Percentiles rank a stretch among this genome's conserved stretches.
phyloP scores from a whole-genome alignment of 192 early-diverging fungal genomes.

The Podila epigama region DNA sequence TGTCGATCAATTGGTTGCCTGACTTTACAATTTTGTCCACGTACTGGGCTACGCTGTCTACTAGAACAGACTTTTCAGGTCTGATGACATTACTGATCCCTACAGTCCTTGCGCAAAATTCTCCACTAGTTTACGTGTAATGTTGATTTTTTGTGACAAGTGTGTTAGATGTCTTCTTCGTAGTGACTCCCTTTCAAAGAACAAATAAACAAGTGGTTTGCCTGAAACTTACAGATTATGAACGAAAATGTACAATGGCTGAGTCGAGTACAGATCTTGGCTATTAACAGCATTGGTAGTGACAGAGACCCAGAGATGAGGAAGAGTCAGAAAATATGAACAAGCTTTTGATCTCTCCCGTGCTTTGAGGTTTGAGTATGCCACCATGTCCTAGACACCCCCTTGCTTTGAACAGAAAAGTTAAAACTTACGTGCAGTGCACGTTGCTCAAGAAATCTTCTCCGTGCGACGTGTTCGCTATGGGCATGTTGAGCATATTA shows the following conservation, averaged over 20 bases:
- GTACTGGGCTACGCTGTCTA: slow-evolving; percentile 38
- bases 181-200: background rate
- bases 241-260: slow-evolving; percentile 50
- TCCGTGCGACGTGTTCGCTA: slow-evolving; percentile 28
- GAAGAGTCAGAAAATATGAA: too few relatives aligned
- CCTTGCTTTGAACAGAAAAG: background rate
- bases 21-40: slow-evolving; percentile 35
- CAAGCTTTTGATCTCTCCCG: too few relatives aligned
- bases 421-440: slow-evolving; percentile 41
- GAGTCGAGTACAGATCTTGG: slow-evolving; percentile 18
- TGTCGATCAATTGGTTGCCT: slow-evolving; percentile 33
- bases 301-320: too few relatives aligned
- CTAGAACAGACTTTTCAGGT: slow-evolving; percentile 31
- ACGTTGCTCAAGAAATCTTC: slow-evolving; percentile 32
- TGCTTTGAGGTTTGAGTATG: too few relatives aligned
- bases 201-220: too few relatives aligned
- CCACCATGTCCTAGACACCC: too few relatives aligned
- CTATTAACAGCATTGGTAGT: too few relatives aligned
- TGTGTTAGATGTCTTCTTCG: background rate
- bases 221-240: slow-evolving; percentile 52
- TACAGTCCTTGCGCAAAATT: slow-evolving; percentile 31
- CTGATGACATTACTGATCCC: slow-evolving; percentile 35
- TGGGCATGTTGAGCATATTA: slow-evolving; percentile 42
- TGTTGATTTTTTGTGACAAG: background rate
- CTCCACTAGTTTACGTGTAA: slow-evolving; percentile 6